Percentiles rank a stretch among this genome's conserved stretches.
These are phyloP conservation scores for Trichoderma koningii DNA, from an alignment of 2,329 filamentous ascomycete genomes.

Conservation along the genomic window DNA sequence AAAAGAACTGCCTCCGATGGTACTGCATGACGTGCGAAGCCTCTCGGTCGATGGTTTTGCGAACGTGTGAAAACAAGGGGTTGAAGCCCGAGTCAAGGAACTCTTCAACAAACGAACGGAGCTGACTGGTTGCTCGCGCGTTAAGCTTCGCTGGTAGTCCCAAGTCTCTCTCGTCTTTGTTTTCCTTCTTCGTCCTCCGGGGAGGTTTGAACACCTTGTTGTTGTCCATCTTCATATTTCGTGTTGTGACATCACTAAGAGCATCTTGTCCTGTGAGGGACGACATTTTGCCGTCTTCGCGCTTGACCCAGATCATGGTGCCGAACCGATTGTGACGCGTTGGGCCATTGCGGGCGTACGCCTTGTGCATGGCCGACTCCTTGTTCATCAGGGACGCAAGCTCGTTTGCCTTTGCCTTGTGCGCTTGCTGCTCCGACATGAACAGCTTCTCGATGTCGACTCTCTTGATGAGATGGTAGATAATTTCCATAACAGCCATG, in stretches of 20 bases:
- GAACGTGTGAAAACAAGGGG: conserved; percentile 79
- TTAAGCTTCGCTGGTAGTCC: conserved; percentile 72
- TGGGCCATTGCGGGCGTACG: conserved; percentile 75
- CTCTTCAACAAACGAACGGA: conserved; percentile 83
- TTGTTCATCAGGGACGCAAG: conserved; percentile 74
- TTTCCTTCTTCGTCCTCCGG: conserved; percentile 60
- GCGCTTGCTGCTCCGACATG: conserved; percentile 73
- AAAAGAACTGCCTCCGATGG: conserved; percentile 86
- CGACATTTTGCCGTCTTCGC: conserved; percentile 79
- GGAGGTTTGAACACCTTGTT: conserved; percentile 90
- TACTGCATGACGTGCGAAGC: conserved; percentile 76
- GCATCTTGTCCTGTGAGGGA: conserved; percentile 88
- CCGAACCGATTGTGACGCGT: conserved; percentile 93
- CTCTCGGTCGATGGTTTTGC: conserved; percentile 88
- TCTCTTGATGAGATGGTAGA: conserved; percentile 91
- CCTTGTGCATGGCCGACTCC: conserved; percentile 79
- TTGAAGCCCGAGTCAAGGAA: conserved; percentile 97
- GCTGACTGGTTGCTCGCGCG: conserved; percentile 69
- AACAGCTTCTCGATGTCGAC: conserved; percentile 84
- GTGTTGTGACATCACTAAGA: conserved; percentile 69
- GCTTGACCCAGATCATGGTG: conserved; percentile 95
- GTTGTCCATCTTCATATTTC: conserved; percentile 85
- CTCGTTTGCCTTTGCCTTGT: conserved; percentile 69
- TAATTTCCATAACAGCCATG: conserved; percentile 82
- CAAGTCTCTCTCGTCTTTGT: conserved; percentile 71